phyloP scores from a whole-genome alignment of 345 rosid genomes.

The Microthlaspi erraticum region DNA sequence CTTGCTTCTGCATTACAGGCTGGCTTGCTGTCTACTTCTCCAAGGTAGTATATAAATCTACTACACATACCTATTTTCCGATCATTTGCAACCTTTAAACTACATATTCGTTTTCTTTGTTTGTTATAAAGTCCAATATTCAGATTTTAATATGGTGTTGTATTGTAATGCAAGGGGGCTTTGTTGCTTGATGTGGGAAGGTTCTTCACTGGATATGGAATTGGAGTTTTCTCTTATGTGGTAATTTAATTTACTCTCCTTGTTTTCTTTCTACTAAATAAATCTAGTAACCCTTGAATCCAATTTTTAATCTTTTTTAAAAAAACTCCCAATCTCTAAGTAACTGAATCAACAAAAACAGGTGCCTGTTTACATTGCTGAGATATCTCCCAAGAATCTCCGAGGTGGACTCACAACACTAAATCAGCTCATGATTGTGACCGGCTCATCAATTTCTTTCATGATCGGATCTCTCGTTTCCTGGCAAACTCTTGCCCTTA shows the following conservation, averaged over 20 bases:
- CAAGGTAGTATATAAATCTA: slow-evolving; percentile 43
- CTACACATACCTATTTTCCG: neutral
- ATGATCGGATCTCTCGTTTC: slow-evolving; percentile 66
- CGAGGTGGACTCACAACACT: slow-evolving; percentile 88
- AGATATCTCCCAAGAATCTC: slow-evolving; percentile 89
- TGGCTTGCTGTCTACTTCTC: slow-evolving; percentile 84
- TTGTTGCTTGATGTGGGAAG: slow-evolving; percentile 78
- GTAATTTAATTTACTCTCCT: too few species aligned
- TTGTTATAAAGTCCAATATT: neutral
- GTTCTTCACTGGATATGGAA: slow-evolving; percentile 82
- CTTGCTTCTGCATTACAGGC: slow-evolving; percentile 75
- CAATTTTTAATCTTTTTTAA: too few species aligned
- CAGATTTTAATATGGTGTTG: neutral
- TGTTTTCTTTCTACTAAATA: too few species aligned
- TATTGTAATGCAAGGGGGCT: slow-evolving; percentile 55
- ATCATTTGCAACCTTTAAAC: neutral
- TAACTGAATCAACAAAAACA: slow-evolving; percentile 37
- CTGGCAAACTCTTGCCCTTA: slow-evolving; percentile 83
- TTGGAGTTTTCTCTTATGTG: slow-evolving; percentile 92
- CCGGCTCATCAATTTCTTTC: slow-evolving; percentile 70
- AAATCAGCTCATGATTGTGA: slow-evolving; percentile 85
- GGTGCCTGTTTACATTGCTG: slow-evolving; percentile 91
- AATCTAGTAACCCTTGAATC: neutral
- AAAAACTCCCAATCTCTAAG: neutral
- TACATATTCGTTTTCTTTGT: neutral